A percentile compares a stretch with the other conserved stretches of the same genome.
Evolutionary conservation across 192 early-diverging fungal species (phyloP).

Genomic region (Dissophora globulifera): DNA sequence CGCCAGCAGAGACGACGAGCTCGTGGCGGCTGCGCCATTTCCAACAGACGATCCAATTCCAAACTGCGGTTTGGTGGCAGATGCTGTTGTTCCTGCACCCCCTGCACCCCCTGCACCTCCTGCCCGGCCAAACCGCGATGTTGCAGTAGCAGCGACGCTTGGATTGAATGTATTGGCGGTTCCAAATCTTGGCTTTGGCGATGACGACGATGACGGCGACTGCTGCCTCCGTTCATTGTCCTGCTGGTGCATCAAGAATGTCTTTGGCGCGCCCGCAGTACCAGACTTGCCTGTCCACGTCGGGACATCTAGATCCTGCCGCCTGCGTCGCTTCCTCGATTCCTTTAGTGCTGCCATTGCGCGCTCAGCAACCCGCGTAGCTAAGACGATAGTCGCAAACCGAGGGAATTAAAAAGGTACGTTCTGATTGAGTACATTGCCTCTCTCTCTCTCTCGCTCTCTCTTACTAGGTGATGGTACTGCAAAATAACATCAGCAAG

Average conservation of each 20-base stretch:
- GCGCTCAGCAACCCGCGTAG: conserved; percentile 78
- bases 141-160: not conserved
- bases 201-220: conserved; percentile 10
- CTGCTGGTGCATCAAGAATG: conserved; percentile 44
- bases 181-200: conserved; percentile 47
- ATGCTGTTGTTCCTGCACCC: conserved; percentile 24
- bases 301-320: conserved; percentile 73
- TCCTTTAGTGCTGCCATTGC: conserved; percentile 81
- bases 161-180: conserved; percentile 45
- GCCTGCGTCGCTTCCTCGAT: conserved; percentile 72
- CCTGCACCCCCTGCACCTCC: conserved; percentile 11
- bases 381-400: conserved; percentile 51
- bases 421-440: not conserved
- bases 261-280: conserved; percentile 55
- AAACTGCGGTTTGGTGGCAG: not conserved
- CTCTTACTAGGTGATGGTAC: no score
- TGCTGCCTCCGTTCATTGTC: conserved; percentile 25
- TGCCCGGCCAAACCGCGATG: conserved; percentile 10
- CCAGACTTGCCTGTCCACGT: conserved; percentile 95
- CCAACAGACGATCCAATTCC: conserved; percentile 32
- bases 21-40: conserved; percentile 4
- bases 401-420: no score
- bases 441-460: not conserved
- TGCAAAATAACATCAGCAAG: no score
- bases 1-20: conserved; percentile 49